A percentile compares a stretch with the other conserved stretches of the same genome.
phyloP scores from a whole-genome alignment of 2,329 filamentous ascomycete genomes.

The Hypoxylon sp. region DNA sequence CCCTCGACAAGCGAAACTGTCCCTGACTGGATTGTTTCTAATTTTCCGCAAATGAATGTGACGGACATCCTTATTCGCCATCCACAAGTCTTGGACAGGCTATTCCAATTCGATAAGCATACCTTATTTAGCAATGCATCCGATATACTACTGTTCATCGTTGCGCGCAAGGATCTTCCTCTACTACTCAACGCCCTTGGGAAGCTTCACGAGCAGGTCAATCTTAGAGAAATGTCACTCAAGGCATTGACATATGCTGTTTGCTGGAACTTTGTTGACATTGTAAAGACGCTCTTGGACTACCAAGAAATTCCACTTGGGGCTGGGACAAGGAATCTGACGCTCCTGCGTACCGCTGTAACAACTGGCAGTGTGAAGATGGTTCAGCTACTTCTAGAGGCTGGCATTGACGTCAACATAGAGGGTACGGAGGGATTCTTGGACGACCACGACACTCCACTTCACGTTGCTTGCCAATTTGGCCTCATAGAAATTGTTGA shows the following conservation, averaged over 20 bases:
- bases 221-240: constrained; percentile 2
- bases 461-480: constrained; percentile 13
- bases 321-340: background rate
- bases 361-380: constrained; percentile 10
- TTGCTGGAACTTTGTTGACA: constrained; percentile 13
- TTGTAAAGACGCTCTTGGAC: constrained; percentile 17
- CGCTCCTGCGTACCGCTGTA: constrained; percentile 1
- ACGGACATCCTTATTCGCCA: background rate
- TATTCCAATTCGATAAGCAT: constrained; percentile 15
- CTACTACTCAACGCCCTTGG: constrained; percentile 15
- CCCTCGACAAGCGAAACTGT: background rate
- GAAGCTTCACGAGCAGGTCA: constrained; percentile 8
- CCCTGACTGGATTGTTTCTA: constrained; percentile 15
- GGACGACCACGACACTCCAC: background rate
- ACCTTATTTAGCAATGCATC: background rate
- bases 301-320: constrained; percentile 13
- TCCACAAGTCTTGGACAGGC: constrained; percentile 12
- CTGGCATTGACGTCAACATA: constrained; percentile 11
- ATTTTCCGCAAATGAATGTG: background rate
- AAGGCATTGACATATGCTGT: constrained; percentile 7
- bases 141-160: constrained; percentile 18
- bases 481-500: constrained; percentile 5
- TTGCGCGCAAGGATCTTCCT: constrained; percentile 2
- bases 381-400: constrained; percentile 17
- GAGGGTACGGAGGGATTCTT: background rate